Conservation (phyloP, 495 filamentous ascomycete species). For the Emericellopsis terricola region DNA sequence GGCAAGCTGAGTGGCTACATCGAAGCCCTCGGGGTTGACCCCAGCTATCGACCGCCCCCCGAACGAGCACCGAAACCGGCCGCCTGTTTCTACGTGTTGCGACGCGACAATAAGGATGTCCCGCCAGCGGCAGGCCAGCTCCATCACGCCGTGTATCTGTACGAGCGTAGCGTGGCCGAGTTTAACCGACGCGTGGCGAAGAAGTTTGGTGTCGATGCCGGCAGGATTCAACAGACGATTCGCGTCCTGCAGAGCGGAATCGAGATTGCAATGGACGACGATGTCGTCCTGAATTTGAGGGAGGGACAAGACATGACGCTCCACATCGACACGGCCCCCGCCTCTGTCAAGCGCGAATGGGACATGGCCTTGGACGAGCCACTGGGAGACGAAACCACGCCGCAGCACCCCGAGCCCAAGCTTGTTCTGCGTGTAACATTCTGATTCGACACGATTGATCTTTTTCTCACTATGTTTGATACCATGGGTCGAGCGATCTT, state of each 20-base stretch:
- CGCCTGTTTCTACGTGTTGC: slow-evolving; percentile 75
- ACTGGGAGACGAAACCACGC: no score
- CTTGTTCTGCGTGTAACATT: no score
- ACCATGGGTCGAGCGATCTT: no score
- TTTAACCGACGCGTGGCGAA: slow-evolving; percentile 50
- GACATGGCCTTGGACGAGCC: slow-evolving; percentile 32
- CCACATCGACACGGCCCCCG: slow-evolving; percentile 21
- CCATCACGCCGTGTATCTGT: slow-evolving; percentile 77
- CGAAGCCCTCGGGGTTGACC: slow-evolving; percentile 79
- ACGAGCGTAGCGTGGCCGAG: slow-evolving; percentile 51
- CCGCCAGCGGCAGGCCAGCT: slow-evolving; percentile 30
- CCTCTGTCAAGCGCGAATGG: slow-evolving; percentile 30
- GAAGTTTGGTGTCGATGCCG: slow-evolving; percentile 63
- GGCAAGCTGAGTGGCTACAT: slow-evolving; percentile 61
- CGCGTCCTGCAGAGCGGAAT: slow-evolving; percentile 55
- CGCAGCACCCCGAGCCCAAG: no score
- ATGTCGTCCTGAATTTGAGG: slow-evolving; percentile 65
- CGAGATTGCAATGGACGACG: slow-evolving; percentile 77
- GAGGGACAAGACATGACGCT: slow-evolving; percentile 82
- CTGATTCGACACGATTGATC: no score
- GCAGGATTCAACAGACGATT: slow-evolving; percentile 47
- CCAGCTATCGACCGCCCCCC: slow-evolving; percentile 61
- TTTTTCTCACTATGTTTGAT: no score
- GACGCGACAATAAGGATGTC: slow-evolving; percentile 29
- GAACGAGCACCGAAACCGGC: slow-evolving; percentile 53